Conservation (phyloP, 2,329 filamentous ascomycete species). For the Colletotrichum sp. region DNA sequence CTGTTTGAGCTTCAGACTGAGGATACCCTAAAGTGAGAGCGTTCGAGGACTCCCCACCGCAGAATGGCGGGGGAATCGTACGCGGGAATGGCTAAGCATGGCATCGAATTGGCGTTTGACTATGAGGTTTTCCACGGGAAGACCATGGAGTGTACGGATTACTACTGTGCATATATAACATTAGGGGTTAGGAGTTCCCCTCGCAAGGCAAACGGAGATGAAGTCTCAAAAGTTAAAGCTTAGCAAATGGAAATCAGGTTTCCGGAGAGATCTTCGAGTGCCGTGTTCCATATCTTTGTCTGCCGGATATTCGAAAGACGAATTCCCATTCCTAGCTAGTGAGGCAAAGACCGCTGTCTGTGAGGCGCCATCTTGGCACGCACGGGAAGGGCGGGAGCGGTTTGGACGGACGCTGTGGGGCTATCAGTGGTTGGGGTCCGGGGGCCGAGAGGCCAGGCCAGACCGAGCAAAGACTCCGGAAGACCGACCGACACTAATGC, state of each 20-base stretch:
- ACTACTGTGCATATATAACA: background rate
- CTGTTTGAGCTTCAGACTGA: background rate
- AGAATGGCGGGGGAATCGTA: background rate
- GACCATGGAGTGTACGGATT: background rate
- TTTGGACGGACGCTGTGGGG: background rate
- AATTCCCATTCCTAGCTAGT: background rate
- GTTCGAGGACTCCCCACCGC: background rate
- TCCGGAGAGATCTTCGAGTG: background rate
- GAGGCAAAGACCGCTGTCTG: background rate
- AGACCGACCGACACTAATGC: background rate
- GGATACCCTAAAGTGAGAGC: background rate
- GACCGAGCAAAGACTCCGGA: background rate
- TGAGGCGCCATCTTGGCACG: background rate
- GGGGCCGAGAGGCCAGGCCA: background rate
- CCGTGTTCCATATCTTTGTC: background rate
- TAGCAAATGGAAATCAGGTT: background rate
- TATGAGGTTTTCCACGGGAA: background rate
- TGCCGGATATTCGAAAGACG: background rate
- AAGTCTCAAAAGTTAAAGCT: background rate
- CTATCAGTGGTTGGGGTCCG: background rate
- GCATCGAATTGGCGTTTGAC: background rate
- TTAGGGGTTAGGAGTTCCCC: background rate
- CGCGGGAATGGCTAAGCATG: background rate
- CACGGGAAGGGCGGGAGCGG: background rate
- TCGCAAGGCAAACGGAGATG: background rate